phyloP scores from a whole-genome alignment of 208 protist genomes.

The Tritrichomonas foetus region DNA sequence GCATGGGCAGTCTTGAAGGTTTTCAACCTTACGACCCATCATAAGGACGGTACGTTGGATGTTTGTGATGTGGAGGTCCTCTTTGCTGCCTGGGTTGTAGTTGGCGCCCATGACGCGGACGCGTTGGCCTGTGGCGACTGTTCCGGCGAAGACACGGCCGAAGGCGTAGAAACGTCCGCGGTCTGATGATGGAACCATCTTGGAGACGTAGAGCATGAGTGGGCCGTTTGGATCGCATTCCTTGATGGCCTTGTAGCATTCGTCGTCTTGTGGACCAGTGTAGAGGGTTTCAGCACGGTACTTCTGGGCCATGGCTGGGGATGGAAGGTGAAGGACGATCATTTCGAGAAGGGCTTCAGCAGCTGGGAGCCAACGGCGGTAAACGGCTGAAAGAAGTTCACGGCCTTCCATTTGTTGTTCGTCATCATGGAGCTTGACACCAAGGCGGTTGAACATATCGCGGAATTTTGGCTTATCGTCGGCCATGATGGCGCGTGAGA shows the following conservation, averaged over 20 bases:
- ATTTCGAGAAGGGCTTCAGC: conserved; percentile 94
- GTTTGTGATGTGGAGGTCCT: conserved; percentile 75
- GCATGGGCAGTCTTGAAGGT: too few relatives aligned
- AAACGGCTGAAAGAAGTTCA: conserved; percentile 30
- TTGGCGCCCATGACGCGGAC: conserved; percentile 95
- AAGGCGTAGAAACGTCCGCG: conserved; percentile 94
- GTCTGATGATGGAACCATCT: conserved; percentile 98
- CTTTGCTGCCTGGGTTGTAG: conserved; percentile 88
- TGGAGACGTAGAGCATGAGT: conserved; percentile 98
- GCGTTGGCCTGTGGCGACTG: conserved; percentile 81
- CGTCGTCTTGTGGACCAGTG: conserved; percentile 86
- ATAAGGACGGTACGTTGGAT: conserved; percentile 84
- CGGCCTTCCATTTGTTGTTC: not conserved
- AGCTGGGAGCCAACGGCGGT: conserved; percentile 62
- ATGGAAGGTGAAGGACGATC: conserved; percentile 94
- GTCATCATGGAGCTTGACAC: conserved; percentile 64
- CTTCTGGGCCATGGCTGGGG: conserved; percentile 84
- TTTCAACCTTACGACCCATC: conserved; percentile 87
- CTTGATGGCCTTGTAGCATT: conserved; percentile 72
- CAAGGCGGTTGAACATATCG: conserved; percentile 81
- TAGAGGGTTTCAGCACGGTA: conserved; percentile 90
- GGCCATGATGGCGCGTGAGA: conserved; percentile 86
- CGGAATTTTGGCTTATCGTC: conserved; percentile 78
- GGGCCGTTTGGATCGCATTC: conserved; percentile 84
- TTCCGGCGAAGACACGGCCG: conserved; percentile 90